These are phyloP conservation scores for Tolypocladium cylindrosporum DNA, from an alignment of 2,329 filamentous ascomycete genomes.

Conservation along the genomic window DNA sequence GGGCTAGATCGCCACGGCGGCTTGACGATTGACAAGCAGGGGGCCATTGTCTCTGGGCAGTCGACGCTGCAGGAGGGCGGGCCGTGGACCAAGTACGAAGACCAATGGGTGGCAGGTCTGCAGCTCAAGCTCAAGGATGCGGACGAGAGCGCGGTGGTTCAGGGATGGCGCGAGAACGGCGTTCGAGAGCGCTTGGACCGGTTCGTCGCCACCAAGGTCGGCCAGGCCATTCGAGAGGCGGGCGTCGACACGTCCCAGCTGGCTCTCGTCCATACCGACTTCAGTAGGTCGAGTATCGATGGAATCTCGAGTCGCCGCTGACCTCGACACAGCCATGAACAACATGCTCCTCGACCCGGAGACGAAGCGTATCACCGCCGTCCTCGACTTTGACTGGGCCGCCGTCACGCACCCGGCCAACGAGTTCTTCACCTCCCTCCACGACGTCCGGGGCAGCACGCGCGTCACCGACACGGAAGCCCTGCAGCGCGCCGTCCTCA, in stretches of 20 bases:
- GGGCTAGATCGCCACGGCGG: background rate
- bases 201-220: slow-evolving; percentile 4
- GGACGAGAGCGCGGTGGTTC: slow-evolving; percentile 1
- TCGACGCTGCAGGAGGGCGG: slow-evolving; percentile 8
- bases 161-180: slow-evolving; percentile 7
- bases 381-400: slow-evolving; percentile 19
- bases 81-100: slow-evolving; percentile 9
- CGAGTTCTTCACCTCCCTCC: slow-evolving; percentile 11
- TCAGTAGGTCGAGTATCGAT: slow-evolving; percentile 9
- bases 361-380: slow-evolving; percentile 10
- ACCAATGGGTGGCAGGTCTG: slow-evolving; percentile 1
- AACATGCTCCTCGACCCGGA: slow-evolving; percentile 14
- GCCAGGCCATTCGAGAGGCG: slow-evolving; percentile 2
- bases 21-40: background rate
- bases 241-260: slow-evolving; percentile 3
- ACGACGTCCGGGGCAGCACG: background rate
- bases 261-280: slow-evolving; percentile 13
- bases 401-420: slow-evolving; percentile 12
- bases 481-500: slow-evolving; percentile 2
- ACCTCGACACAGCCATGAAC: slow-evolving; percentile 10
- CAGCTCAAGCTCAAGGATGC: background rate
- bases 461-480: background rate
- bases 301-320: background rate
- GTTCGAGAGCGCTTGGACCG: slow-evolving; percentile 6
- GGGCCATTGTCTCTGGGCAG: slow-evolving; percentile 5